Base-by-base conservation (phyloP, 768 basidiomycete species). In the Suillus weaverae region DNA sequence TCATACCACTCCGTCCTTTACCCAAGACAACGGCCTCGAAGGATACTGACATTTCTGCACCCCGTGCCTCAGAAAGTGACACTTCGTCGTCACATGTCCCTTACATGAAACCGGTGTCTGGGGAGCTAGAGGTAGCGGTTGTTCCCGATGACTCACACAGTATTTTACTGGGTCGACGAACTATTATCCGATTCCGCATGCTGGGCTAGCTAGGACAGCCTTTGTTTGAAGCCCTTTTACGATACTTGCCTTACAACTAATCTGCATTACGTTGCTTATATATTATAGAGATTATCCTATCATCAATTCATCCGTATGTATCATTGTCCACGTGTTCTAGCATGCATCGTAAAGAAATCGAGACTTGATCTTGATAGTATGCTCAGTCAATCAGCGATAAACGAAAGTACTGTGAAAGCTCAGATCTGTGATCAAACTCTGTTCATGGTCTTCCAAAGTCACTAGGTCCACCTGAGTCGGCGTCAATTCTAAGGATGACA, bases 51-150 rank as follows among this genome's bases (percentile, higher is more conserved):
- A 7, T n/a, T 10, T n/a, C 54, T 44, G 46, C 14, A 5, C 32
- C 35, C 26, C 26, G 26, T 26, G 26, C 26, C 16, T 16, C 38
- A 2, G 33, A 60, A n/a, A 18, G 16, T n/a, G 41, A n/a, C 35
- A 35, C 8, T 16, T 50, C 38, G 8, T 6, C 50, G 10, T 32
- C 65, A 0, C n/a, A 61, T 14, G 64, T 72, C 9, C 73, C 72
- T 36, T 62, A 76, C 44, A 61, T 65, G 62, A 81, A 82, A 70
- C 69, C 67, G 38, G 81, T 87, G 78, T 74, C 78, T 30, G 86
- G 85, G n/a, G 85, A 88, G 71, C 71, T 88, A 43, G 85, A 87
- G 68, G 76, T 86, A 30, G 78, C 80, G 13, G 74, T 85, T 35
- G 70, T 86, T 16, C 81, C 83, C 9, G 87, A 89, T 67, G 77